Evolutionary conservation across 78 protist genomes (phyloP), one percentile per base, ranked within the genome.

Genomic region (Carpediemonas membranifera): DNA sequence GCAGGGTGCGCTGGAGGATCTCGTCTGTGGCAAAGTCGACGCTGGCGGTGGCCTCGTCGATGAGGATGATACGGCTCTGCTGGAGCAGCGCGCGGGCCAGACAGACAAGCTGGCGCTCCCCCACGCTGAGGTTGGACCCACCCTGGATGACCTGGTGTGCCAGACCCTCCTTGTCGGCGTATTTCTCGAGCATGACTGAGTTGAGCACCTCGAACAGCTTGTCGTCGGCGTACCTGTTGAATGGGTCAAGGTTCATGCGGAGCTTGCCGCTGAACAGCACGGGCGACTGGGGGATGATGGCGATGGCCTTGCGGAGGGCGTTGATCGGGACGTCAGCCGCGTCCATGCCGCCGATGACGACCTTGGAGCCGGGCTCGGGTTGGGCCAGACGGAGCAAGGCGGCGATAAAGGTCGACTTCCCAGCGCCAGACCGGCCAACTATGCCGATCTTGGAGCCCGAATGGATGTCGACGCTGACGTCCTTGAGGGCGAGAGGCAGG

Each of bases 341-440:
- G 61, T 81, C 84, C 21, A 60, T 11, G 25, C 78, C 82, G 52
- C 69, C 85, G 56, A 86, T 33, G 18, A 0, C 15, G 44, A 87
- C 57, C n/a, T n/a, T n/a, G 25, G 63, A 0, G 36, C 94, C 94
- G 16, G 27, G 68, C 1, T 14, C 33, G 1, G 74, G 47, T 50
- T 87, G 92, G 31, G 51, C 44, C 31, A 94, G 13, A 31, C 96
- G 80, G 73, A 89, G 80, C 51, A 91, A 76, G 11, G 85, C 88
- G 0, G 76, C 59, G 7, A 82, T 54, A 33, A 89, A 51, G 25
- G 76, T 53, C 25, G 87, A 65, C 84, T 89, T 91, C 50, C 97
- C 94, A 30, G 90, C 76, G 39, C 95, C 98, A 14, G 95, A 92
- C 36, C 96, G 79, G 16, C 98, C 98, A 9, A 86, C 88, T 59